Base-by-base conservation (phyloP, 2,329 filamentous ascomycete species). In the Aspergillus brasiliensis region DNA sequence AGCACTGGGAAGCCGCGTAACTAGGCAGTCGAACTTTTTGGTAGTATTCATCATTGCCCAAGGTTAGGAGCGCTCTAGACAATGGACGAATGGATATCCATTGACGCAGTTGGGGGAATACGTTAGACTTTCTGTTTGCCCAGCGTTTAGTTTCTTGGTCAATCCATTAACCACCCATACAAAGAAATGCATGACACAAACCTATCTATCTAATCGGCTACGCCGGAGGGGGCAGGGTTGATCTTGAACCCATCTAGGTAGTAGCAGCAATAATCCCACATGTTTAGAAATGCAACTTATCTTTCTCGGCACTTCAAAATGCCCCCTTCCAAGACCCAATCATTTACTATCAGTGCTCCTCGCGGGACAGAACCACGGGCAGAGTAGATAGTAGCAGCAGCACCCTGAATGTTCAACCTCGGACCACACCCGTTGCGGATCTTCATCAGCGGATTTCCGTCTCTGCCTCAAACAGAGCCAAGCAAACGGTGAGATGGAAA, bases 391-490 rank as follows among this genome's bases (percentile, higher is more conserved):
- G n/a, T n/a, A 25, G 25, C 25, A 25, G 31, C 2, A 34, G 31
- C 31, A 34, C 31, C 31, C 31, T 34, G 31, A 34, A 13, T 34
- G 31, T 34, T 34, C 31, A 34, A 34, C 31, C 31, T 34, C 31
- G 31, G 31, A 11, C 31, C 31, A 34, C 31, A 10, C 46, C 46
- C n/a, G 46, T 44, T n/a, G 46, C 25, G 46, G 46, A 49, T 49
- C 46, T 27, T 11, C n/a, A 49, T 19, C 25, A n/a, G 40, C 38
- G 42, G 27, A 31, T 31, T 23, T 13, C 38, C 52, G 17, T 19
- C 40, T 42, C 11, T n/a, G n/a, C 38, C 31, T 55, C 52, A 55
- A 55, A 55, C 52, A 31, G 23, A 42, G 52, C 52, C 52, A 55
- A 55, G 52, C 25, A 3, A 55, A 55, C 38, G 52, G 38, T 44